A percentile compares a stretch with the other conserved stretches of the same genome.
Evolutionary conservation across 225 moss, liverwort and hornwort species (phyloP).

Genomic region (Lunularia cruciata): DNA sequence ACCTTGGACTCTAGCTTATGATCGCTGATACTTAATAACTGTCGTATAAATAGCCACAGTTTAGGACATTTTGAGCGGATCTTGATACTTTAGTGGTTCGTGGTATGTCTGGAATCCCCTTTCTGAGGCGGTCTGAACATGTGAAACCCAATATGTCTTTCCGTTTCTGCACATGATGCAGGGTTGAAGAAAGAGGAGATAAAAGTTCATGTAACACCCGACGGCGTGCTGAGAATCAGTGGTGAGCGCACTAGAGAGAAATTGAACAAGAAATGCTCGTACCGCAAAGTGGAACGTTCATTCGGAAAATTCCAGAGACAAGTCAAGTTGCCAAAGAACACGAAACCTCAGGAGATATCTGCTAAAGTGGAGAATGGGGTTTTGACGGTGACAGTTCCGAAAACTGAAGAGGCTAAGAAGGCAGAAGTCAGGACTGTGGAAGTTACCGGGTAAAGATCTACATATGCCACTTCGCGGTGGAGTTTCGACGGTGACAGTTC

Average conservation of each 20-base stretch:
- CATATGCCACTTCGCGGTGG: neutral
- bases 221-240: conserved; percentile 48
- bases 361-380: conserved; percentile 68
- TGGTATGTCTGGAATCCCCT: too few species aligned
- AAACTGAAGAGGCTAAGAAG: conserved; percentile 26
- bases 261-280: conserved; percentile 26
- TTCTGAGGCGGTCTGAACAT: too few species aligned
- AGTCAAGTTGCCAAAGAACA: conserved; percentile 42
- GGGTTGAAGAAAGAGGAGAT: conserved; percentile 62
- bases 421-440: conserved; percentile 20
- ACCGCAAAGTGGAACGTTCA: conserved; percentile 48
- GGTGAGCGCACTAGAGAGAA: conserved; percentile 39
- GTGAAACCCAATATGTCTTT: too few species aligned
- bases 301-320: conserved; percentile 44
- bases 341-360: conserved; percentile 37
- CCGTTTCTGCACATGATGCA: conserved; percentile 14
- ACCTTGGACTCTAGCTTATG: too few species aligned
- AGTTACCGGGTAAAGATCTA: neutral
- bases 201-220: conserved; percentile 45
- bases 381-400: conserved; percentile 52
- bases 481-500: conserved; percentile 53
- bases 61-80: too few species aligned
- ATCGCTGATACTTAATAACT: too few species aligned
- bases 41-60: too few species aligned
- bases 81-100: too few species aligned